phyloP scores from a whole-genome alignment of 2,329 filamentous ascomycete genomes.

The Cytospora piceicola region DNA sequence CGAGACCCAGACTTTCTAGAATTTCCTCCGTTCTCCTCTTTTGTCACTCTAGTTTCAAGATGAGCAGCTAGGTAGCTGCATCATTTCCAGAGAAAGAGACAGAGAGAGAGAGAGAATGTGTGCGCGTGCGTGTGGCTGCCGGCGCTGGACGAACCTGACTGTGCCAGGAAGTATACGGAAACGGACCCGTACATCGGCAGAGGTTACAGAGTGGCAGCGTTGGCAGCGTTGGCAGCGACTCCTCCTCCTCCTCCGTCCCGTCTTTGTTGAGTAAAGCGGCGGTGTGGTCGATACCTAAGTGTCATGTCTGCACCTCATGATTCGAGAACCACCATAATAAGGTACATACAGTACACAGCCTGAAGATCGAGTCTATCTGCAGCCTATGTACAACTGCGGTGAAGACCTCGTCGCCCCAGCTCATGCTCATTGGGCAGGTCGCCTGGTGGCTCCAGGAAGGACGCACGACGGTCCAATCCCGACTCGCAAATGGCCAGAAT shows the following conservation, averaged over 20 bases:
- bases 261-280: not conserved
- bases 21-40: not conserved
- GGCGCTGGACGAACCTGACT: not conserved
- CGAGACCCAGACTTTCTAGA: not conserved
- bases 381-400: not conserved
- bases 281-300: not conserved
- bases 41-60: not conserved
- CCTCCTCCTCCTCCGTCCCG: not conserved
- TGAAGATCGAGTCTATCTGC: not conserved
- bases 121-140: not conserved
- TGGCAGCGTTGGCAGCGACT: not conserved
- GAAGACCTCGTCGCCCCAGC: not conserved
- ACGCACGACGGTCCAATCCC: constrained; percentile 1
- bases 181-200: too few relatives aligned
- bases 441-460: not conserved
- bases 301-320: not conserved
- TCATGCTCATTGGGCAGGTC: not conserved
- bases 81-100: too few relatives aligned
- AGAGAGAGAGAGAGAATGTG: too few relatives aligned
- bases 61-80: not conserved
- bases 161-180: not conserved
- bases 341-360: not conserved
- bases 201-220: not conserved
- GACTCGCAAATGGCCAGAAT: not conserved
- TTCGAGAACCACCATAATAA: not conserved